Conservation (phyloP, 441 rosid species). For the Populus hybrid region DNA sequence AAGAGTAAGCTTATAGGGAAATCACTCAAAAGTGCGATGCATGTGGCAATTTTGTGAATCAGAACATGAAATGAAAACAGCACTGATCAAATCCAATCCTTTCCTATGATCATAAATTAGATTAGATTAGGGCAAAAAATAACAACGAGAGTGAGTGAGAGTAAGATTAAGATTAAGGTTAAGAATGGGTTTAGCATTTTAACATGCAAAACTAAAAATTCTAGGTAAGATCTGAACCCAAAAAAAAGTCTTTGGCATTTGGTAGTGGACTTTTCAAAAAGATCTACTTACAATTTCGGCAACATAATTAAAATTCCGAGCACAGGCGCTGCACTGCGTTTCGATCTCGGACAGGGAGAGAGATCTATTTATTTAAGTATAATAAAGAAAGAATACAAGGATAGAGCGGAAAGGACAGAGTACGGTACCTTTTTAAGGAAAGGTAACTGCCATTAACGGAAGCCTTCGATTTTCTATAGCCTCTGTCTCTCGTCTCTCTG, state of each 20-base stretch:
- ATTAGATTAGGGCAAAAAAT: background rate
- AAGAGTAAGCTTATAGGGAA: background rate
- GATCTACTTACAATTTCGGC: background rate
- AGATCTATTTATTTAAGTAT: background rate
- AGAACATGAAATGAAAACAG: background rate
- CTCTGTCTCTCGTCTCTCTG: background rate
- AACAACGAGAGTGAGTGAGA: background rate
- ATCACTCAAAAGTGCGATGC: background rate
- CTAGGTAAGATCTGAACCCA: background rate
- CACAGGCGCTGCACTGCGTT: background rate
- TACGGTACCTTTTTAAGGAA: background rate
- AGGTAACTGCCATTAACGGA: background rate
- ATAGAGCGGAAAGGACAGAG: background rate
- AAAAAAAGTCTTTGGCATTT: background rate
- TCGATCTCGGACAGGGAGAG: background rate
- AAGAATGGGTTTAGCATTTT: background rate
- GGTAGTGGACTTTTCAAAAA: background rate
- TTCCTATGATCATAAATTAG: background rate
- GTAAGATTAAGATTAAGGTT: background rate
- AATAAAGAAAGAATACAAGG: background rate
- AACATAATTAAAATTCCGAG: background rate
- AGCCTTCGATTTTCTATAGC: background rate
- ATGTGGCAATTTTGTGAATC: background rate
- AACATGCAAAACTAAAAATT: background rate
- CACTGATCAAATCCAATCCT: background rate